Conservation (phyloP, 148 eudicot species). For the Simmondsia chinensis region DNA sequence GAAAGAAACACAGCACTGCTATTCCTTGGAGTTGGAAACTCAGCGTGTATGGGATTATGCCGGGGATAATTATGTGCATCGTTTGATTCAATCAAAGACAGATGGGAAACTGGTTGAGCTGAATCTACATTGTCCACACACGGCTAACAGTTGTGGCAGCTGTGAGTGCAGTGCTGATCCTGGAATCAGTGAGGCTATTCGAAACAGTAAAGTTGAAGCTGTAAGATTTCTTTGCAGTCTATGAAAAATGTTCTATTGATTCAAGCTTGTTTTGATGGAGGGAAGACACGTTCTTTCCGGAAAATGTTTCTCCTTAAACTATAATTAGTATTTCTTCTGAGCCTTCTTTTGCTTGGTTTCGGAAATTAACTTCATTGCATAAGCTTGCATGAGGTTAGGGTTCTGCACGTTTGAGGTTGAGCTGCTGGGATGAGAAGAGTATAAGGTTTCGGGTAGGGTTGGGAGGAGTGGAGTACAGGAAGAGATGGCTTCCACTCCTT, state of each 20-base stretch:
- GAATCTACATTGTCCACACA: constrained; percentile 51
- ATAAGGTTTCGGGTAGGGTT: too few relatives aligned
- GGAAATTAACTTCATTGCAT: not conserved
- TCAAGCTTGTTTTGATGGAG: too few relatives aligned
- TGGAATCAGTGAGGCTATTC: constrained; percentile 49
- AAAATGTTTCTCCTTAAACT: too few relatives aligned
- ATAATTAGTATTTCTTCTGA: too few relatives aligned
- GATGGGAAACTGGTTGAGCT: constrained; percentile 94
- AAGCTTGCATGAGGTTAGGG: not conserved
- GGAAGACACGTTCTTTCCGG: too few relatives aligned
- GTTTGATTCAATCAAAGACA: constrained; percentile 86
- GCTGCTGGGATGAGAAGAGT: too few relatives aligned
- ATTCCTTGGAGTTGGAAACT: constrained; percentile 89
- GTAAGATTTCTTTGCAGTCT: constrained; percentile 42
- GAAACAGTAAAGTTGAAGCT: constrained; percentile 74
- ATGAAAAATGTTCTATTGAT: too few relatives aligned
- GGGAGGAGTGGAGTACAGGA: too few relatives aligned
- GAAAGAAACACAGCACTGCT: constrained; percentile 96
- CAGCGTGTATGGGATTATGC: constrained; percentile 94
- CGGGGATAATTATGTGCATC: constrained; percentile 92
- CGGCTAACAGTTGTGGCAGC: constrained; percentile 38
- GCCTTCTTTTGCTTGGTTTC: too few relatives aligned
- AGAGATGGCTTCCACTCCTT: too few relatives aligned
- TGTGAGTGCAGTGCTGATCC: constrained; percentile 58
- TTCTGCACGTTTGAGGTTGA: too few relatives aligned